Base-by-base conservation (phyloP, 192 early-diverging fungal species). In the Coemansia sp. region DNA sequence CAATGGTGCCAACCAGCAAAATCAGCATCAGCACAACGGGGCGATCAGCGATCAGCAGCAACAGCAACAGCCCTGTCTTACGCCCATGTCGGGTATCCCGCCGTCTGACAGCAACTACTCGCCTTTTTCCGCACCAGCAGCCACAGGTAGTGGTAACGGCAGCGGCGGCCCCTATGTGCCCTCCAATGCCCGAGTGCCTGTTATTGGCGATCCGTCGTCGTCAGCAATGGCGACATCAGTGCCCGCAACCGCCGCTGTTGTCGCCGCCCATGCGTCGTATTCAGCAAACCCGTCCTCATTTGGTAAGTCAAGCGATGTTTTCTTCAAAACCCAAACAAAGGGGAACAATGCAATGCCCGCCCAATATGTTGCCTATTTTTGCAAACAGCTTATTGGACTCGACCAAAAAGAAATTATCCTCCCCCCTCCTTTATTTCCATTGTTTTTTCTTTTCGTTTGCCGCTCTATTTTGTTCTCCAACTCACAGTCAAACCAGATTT, bases 291-390 rank as follows among this genome's bases (percentile, higher is more conserved):
- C 62, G 20, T 52, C 69, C 17, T 58, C 65, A 20, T 68, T 78
- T 48, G 70, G 75, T 78, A 78, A 78, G 75, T 72, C 45, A 25
- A 48, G 14, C 45, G 22, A 48, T 48, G 45, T 23, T 23, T 48
- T 2, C 45, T 22, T 48, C 2, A 8, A 48, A 48, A 22, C 22
- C 45, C 23, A 48, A 48, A 48, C 45, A 48, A 48, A 48, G 6
- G 14, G 14, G 45, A 48, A 48, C 45, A 48, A 48, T 25, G 45
- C 22, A 10, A 23, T 20, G 45, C 13, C 34, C n/a, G n/a, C n/a
- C n/a, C n/a, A n/a, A 36, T 6, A 36, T 36, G 34, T 36, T 6
- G 8, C 34, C 13, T 36, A 36, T 36, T 36, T 36, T 36, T 36
- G 34, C 34, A 36, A 36, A 36, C 34, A 11, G 34, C 5, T 36